These are phyloP conservation scores for Penicillium cataractarum DNA, from an alignment of 495 filamentous ascomycete genomes.

Conservation along the genomic window DNA sequence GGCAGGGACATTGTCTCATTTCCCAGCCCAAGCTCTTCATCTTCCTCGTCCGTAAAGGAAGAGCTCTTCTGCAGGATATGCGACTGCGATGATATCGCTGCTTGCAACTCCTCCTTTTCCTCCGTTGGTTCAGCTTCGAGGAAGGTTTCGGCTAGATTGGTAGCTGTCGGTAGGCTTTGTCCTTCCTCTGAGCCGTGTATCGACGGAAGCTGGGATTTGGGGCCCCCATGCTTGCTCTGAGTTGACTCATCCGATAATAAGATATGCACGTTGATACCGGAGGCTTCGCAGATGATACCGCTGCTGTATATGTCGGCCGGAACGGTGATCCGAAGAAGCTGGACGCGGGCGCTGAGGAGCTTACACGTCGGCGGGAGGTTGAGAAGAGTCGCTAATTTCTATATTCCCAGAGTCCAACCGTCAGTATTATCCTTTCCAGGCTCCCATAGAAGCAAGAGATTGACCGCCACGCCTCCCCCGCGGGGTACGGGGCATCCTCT, in stretches of 20 bases:
- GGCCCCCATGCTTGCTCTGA: slow-evolving; percentile 15
- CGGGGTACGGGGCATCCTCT: slow-evolving; percentile 3
- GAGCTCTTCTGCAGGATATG: slow-evolving; percentile 42
- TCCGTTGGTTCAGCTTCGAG: slow-evolving; percentile 76
- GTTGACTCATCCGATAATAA: slow-evolving; percentile 39
- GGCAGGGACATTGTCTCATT: slow-evolving; percentile 77
- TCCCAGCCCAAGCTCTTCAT: slow-evolving; percentile 67
- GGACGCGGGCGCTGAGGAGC: slow-evolving; percentile 69
- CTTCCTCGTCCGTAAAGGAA: slow-evolving; percentile 62
- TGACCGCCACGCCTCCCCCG: slow-evolving; percentile 10
- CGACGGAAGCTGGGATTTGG: not conserved
- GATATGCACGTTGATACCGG: slow-evolving; percentile 73
- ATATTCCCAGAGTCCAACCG: slow-evolving; percentile 16
- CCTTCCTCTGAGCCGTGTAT: slow-evolving; percentile 25
- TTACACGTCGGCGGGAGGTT: slow-evolving; percentile 70
- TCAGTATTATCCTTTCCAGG: slow-evolving; percentile 17
- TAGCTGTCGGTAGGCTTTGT: slow-evolving; percentile 66
- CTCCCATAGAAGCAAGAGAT: not conserved
- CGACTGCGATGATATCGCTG: slow-evolving; percentile 71
- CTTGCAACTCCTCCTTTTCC: slow-evolving; percentile 75
- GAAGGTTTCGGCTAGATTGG: slow-evolving; percentile 85
- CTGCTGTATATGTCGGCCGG: slow-evolving; percentile 81
- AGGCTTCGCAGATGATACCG: slow-evolving; percentile 74
- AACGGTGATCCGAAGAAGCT: slow-evolving; percentile 72
- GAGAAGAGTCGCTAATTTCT: slow-evolving; percentile 77